Percentiles rank a stretch among this genome's conserved stretches.
Conservation (phyloP, 805 yeast species). For the Tetrapisispora phaffii region DNA sequence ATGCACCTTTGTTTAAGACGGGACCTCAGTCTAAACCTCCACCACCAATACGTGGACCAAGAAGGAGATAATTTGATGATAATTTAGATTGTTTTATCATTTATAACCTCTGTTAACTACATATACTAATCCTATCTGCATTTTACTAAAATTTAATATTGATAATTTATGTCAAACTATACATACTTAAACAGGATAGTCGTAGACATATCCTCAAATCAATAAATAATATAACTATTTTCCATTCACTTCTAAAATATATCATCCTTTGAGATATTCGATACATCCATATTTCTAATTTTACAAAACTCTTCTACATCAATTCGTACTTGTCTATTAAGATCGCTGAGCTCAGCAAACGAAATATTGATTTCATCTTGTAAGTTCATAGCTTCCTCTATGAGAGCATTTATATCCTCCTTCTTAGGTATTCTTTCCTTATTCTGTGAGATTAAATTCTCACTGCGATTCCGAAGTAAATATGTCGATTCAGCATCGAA, state of each 20-base stretch:
- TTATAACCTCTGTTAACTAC: not conserved
- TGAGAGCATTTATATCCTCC: not conserved
- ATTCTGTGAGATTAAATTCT: not conserved
- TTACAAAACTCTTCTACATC: slow-evolving; percentile 26
- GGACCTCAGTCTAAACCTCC: slow-evolving; percentile 49
- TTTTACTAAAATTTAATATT: too few species aligned
- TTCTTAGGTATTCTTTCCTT: not conserved
- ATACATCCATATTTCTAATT: slow-evolving; percentile 1
- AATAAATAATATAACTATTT: too few species aligned
- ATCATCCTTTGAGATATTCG: not conserved
- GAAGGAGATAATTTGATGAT: slow-evolving; percentile 21
- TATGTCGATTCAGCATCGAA: not conserved
- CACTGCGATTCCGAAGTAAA: not conserved
- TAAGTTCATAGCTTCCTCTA: slow-evolving; percentile 10
- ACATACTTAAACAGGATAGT: too few species aligned
- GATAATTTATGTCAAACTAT: too few species aligned
- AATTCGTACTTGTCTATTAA: slow-evolving; percentile 17
- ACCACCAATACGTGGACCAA: slow-evolving; percentile 62
- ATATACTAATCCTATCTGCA: not conserved
- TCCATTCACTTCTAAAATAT: not conserved
- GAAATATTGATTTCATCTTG: slow-evolving; percentile 20
- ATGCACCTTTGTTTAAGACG: slow-evolving; percentile 80
- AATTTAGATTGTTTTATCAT: not conserved
- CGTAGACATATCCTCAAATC: too few species aligned
- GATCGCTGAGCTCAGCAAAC: slow-evolving; percentile 12